Base-by-base conservation (phyloP, 441 rosid genomes). In the Biscutella laevigata region DNA sequence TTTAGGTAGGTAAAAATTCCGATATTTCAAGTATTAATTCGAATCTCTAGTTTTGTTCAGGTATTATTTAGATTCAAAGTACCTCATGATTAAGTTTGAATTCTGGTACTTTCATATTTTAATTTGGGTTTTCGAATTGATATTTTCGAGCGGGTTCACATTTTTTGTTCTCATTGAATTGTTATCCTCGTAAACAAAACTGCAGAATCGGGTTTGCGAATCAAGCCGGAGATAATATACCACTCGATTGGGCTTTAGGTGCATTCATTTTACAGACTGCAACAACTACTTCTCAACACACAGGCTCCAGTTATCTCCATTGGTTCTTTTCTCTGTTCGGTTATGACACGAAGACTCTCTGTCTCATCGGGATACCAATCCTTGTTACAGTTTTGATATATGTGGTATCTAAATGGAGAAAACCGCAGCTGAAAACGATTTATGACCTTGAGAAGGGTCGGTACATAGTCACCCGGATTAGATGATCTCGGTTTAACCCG, bases 181-280 rank as follows among this genome's bases (percentile, higher is more conserved):
- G n/a, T n/a, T n/a, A n/a, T n/a, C n/a, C n/a, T n/a, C n/a, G n/a
- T n/a, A n/a, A n/a, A n/a, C n/a, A n/a, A n/a, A n/a, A n/a, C n/a
- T n/a, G n/a, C n/a, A 91, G 96, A 80, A 73, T 85, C 19, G 51
- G 30, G 42, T 80, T 61, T 62, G 82, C 83, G n/a, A 88, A 73
- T 67, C 78, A 77, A 53, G 94, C 81, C 50, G 85, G 79, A 54
- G 72, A 75, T 45, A 72, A n/a, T n/a, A n/a, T 76, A 57, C 95
- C 96, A 7, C 91, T 91, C 4, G 98, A 91, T 57, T 88, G 96
- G 98, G 91, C 98, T 16, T 51, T 85, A 47, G 96, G 98, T 52
- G 94, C 95, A 65, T 88, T 88, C 75, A 85, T 91, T 62, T 62
- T 82, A 76, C 86, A 76, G 34, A 79, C 75, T 67, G 66, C 71